A percentile compares a stretch with the other conserved stretches of the same genome.
Conservation (phyloP, 306 rosid genomes). For the Corylus avellana region DNA sequence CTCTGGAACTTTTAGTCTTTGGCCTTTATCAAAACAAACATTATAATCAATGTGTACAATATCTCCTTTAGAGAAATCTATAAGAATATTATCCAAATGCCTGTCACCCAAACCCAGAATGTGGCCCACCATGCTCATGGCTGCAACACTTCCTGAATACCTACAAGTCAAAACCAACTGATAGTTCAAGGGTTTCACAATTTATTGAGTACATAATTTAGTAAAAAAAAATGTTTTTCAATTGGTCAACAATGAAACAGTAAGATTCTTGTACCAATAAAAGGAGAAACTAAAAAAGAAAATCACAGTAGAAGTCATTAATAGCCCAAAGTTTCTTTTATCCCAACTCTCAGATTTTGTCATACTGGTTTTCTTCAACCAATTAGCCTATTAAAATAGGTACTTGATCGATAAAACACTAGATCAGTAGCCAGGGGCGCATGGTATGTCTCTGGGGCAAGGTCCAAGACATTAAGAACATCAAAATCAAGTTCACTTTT, state of each 20-base stretch:
- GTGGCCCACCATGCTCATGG: constrained; percentile 97
- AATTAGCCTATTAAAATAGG: background rate
- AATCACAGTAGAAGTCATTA: background rate
- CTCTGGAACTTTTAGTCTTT: constrained; percentile 89
- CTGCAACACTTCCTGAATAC: constrained; percentile 94
- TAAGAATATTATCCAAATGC: constrained; percentile 88
- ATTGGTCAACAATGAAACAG: background rate
- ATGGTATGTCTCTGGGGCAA: background rate
- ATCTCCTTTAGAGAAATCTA: constrained; percentile 89
- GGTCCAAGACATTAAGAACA: background rate
- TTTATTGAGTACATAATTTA: background rate
- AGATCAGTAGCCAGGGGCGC: background rate
- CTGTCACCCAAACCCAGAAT: constrained; percentile 95
- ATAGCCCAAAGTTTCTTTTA: background rate
- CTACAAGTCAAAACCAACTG: constrained; percentile 43
- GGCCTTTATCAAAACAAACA: constrained; percentile 95
- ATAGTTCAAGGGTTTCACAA: constrained; percentile 16
- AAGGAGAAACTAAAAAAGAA: background rate
- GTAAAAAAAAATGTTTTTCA: background rate
- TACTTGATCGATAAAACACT: background rate
- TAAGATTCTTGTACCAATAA: background rate
- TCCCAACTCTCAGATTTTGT: background rate
- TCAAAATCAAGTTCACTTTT: background rate
- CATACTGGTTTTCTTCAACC: background rate
- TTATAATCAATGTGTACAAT: constrained; percentile 91